phyloP scores from a whole-genome alignment of 139 green algal genomes.

The Diplosphaera chodatii region DNA sequence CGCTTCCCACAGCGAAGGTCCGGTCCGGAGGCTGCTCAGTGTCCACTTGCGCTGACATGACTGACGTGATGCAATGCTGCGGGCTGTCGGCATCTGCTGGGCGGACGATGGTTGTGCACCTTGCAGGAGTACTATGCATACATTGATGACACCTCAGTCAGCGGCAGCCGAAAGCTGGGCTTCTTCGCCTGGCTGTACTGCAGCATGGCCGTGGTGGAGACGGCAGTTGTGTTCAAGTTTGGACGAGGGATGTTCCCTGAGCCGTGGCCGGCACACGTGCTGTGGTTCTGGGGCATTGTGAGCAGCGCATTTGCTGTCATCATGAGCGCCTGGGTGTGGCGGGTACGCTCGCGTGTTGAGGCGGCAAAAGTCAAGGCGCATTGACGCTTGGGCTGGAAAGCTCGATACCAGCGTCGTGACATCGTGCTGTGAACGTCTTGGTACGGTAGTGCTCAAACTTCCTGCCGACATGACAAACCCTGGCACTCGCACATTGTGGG shows the following conservation, averaged over 20 bases:
- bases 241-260: conserved; percentile 52
- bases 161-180: conserved; percentile 67
- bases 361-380: not conserved
- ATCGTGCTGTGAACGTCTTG: no score
- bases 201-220: conserved; percentile 54
- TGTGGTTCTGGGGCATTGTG: conserved; percentile 33
- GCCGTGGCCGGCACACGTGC: conserved; percentile 46
- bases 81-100: not conserved
- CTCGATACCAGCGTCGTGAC: no score
- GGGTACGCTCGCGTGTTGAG: not conserved
- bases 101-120: not conserved
- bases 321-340: conserved; percentile 36
- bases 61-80: not conserved
- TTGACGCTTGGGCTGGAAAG: no score
- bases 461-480: no score
- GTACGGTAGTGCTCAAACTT: no score
- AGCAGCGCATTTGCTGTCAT: not conserved
- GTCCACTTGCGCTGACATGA: no score
- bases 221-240: conserved; percentile 77
- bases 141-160: conserved; percentile 41
- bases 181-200: conserved; percentile 74
- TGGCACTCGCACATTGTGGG: no score
- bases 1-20: conserved; percentile 51
- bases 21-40: not conserved
- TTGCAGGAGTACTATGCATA: conserved; percentile 78